Evolutionary conservation across 306 rosid genomes (phyloP), one percentile per base, ranked within the genome.

Genomic region (Vachellia pachyceras): DNA sequence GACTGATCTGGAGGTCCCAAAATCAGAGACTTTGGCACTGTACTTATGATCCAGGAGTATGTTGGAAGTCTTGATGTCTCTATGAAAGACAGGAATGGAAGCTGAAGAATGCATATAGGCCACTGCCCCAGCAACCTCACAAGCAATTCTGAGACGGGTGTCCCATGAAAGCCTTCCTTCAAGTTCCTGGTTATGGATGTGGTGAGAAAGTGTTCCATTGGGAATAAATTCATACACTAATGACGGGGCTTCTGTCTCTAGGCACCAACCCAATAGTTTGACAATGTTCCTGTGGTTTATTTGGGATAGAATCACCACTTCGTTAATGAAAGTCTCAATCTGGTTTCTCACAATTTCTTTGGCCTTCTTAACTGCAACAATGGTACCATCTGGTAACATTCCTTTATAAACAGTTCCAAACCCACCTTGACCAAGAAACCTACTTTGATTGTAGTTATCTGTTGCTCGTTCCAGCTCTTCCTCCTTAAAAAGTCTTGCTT

Each of bases 41-140:
- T 55, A 55, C 63, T 55, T 55, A 9, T 55, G 63, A 55, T 55
- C 29, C 63, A 55, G 12, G 63, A 55, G 63, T 55, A 55, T 55
- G 63, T 55, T 55, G 29, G 63, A 55, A 55, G 63, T 55, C 10
- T 55, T 55, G 63, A 55, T 20, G 63, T 55, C 63, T n/a, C 63
- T 55, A 7, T 55, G 63, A 3, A 55, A 55, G 12, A 55, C 3
- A 2, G 63, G 63, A 55, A 55, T 55, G 63, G 63, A 55, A 55
- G 63, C 63, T 20, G 63, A 29, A 55, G 33, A 55, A 55, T 55
- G 63, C 63, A 55, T 55, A 55, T 20, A 55, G 25, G 63, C 63
- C 63, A 55, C 29, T 55, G 63, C 63, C 5, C 63, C 63, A 7
- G 63, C 29, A n/a, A 55, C 63, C 63, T 55, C 63, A 18, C 60